Conservation (phyloP, 2,329 filamentous ascomycete genomes). For the Aspergillus carbonarius region DNA sequence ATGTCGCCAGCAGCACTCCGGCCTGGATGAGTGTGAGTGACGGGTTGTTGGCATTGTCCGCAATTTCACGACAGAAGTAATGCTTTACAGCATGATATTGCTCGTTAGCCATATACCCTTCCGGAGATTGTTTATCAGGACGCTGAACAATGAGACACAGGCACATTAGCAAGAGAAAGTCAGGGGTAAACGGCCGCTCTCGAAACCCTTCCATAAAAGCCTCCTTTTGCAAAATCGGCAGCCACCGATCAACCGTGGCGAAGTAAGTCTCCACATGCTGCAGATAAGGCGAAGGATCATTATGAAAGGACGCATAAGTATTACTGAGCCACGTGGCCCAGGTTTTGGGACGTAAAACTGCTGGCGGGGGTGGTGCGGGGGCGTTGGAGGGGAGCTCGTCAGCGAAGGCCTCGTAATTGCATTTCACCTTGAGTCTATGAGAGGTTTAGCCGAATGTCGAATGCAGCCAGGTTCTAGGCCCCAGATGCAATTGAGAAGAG, state of each 20-base stretch:
- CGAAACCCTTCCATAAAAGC: background rate
- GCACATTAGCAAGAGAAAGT: background rate
- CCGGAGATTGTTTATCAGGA: background rate
- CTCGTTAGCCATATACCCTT: background rate
- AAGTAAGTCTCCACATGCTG: background rate
- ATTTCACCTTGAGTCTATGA: background rate
- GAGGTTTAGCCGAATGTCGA: background rate
- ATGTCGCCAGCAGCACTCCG: background rate
- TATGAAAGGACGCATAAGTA: background rate
- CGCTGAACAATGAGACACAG: background rate
- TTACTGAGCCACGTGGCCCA: background rate
- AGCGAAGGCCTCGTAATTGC: background rate
- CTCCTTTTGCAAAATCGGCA: background rate
- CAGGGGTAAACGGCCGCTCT: background rate
- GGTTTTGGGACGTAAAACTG: background rate
- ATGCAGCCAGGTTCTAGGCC: background rate
- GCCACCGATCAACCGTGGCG: background rate
- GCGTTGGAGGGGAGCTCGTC: background rate
- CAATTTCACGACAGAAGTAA: background rate
- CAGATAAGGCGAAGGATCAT: background rate
- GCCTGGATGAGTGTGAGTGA: background rate
- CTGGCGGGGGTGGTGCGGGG: background rate
- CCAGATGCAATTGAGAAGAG: background rate
- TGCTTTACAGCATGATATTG: background rate
- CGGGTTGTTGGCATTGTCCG: background rate